Evolutionary conservation across 257 asterid genomes (phyloP).

Genomic region (Coffea eugenioides): DNA sequence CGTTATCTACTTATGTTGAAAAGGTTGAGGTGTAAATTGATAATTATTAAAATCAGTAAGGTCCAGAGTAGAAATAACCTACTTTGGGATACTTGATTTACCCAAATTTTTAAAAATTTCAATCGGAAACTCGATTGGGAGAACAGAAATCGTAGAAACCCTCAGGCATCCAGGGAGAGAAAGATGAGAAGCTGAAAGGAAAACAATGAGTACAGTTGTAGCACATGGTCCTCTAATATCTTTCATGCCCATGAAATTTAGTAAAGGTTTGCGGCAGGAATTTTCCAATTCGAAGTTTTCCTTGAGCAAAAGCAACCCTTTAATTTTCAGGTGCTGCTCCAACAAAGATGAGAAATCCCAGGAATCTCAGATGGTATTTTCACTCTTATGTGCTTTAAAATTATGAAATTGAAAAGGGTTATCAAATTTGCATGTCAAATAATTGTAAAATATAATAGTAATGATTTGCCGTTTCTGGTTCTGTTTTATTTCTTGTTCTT

Average conservation of each 20-base stretch:
- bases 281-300: not conserved
- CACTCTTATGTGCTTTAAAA: not conserved
- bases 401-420: not conserved
- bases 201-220: not conserved
- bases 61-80: no score
- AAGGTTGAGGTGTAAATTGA: no score
- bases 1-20: no score
- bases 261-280: not conserved
- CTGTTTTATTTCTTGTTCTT: no score
- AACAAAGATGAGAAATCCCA: slow-evolving; percentile 14
- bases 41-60: no score
- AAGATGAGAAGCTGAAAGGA: not conserved
- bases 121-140: no score
- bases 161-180: no score
- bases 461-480: no score
- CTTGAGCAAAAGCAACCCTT: not conserved
- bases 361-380: slow-evolving; percentile 14
- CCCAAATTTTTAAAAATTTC: not conserved
- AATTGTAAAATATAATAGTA: no score
- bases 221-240: not conserved
- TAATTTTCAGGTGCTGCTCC: slow-evolving; percentile 13
- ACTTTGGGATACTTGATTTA: not conserved
- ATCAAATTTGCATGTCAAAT: no score
- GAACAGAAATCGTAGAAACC: not conserved
- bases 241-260: not conserved